Evolutionary conservation across 768 basidiomycete species (phyloP).

Genomic region (Cystobasidium tubakii): DNA sequence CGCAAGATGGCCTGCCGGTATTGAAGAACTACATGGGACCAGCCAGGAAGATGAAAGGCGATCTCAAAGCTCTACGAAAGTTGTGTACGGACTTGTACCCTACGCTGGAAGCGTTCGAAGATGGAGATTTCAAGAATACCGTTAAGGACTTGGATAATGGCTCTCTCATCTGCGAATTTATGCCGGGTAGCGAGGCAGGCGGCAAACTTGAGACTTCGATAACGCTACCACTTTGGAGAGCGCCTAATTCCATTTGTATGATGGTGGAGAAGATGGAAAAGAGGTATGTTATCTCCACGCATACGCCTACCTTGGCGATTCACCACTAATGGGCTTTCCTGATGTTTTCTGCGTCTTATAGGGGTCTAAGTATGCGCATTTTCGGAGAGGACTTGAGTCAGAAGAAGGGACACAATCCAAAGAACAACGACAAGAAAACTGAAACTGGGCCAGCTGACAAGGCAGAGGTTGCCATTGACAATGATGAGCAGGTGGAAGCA

Average conservation of each 20-base stretch:
- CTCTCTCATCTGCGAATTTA: slow-evolving; percentile 67
- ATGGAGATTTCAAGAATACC: slow-evolving; percentile 57
- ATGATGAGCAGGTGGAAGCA: neutral
- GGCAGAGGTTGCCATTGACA: neutral
- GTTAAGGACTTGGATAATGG: slow-evolving; percentile 62
- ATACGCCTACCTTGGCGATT: no score
- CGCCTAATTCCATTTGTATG: slow-evolving; percentile 72
- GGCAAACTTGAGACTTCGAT: slow-evolving; percentile 66
- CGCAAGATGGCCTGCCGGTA: slow-evolving; percentile 77
- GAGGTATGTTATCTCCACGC: slow-evolving; percentile 58
- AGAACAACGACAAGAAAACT: neutral
- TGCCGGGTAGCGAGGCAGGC: slow-evolving; percentile 56
- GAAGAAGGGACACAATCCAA: slow-evolving; percentile 2
- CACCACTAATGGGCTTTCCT: neutral
- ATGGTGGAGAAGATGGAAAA: slow-evolving; percentile 98
- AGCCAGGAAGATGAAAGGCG: slow-evolving; percentile 59
- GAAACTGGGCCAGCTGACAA: neutral
- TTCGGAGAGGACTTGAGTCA: slow-evolving; percentile 36
- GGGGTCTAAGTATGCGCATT: slow-evolving; percentile 33
- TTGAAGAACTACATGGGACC: slow-evolving; percentile 75
- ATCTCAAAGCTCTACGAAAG: slow-evolving; percentile 58
- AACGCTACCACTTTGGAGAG: slow-evolving; percentile 92
- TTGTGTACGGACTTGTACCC: slow-evolving; percentile 77
- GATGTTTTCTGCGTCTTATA: neutral
- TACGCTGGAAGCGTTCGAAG: slow-evolving; percentile 58